Conservation (phyloP, 179 eudicot species). For the Carnegiea gigantea region DNA sequence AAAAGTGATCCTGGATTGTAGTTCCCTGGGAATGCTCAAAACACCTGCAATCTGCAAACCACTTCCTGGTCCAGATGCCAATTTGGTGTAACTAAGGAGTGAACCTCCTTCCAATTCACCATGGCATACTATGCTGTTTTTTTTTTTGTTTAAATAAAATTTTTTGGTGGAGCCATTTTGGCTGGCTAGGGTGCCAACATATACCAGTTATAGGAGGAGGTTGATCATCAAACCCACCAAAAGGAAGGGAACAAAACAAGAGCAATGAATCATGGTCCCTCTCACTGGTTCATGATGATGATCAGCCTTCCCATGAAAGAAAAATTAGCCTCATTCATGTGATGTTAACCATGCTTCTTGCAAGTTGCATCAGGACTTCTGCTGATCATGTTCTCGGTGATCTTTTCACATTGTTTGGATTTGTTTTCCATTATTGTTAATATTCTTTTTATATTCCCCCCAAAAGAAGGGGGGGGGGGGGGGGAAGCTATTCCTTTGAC, state of each 20-base stretch:
- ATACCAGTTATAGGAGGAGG: neutral
- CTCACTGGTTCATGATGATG: constrained; percentile 14
- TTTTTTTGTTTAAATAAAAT: neutral
- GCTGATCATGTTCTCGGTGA: constrained; percentile 18
- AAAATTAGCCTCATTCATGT: constrained; percentile 3
- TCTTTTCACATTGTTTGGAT: neutral
- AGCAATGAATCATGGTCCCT: neutral
- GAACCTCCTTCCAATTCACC: too few species aligned
- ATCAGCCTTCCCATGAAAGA: neutral
- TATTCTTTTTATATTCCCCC: neutral
- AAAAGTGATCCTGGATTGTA: neutral
- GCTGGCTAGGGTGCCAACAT: neutral
- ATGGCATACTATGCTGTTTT: neutral
- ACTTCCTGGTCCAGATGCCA: too few species aligned
- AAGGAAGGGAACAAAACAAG: constrained; percentile 15
- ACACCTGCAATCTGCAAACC: too few species aligned
- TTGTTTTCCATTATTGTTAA: neutral
- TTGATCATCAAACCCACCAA: constrained; percentile 22
- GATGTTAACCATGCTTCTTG: constrained; percentile 14
- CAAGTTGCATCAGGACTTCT: constrained; percentile 10
- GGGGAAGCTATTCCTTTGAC: neutral
- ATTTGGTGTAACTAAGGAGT: too few species aligned
- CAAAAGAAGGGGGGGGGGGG: neutral
- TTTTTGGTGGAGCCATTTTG: neutral
- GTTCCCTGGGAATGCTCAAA: neutral